Evolutionary conservation across 352 stramenopile genomes (phyloP), one percentile per base, ranked within the genome.

Genomic region (Phytopythium mirpurense): DNA sequence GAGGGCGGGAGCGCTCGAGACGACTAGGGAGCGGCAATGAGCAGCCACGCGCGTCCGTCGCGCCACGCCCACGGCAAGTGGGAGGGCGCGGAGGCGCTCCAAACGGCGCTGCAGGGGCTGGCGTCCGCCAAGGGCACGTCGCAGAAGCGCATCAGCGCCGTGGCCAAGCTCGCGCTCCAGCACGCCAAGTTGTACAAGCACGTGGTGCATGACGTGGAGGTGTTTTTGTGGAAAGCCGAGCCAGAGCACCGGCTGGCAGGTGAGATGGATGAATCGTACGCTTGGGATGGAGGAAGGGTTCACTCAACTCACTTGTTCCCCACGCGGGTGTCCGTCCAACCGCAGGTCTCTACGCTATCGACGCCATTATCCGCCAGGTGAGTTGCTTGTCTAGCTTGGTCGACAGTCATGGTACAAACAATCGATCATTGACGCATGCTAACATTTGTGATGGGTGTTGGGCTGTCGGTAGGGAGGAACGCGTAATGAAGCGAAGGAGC

Each of bases 131-230:
- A 94, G 57, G 83, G 83, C 50, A 79, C 82, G n/a, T 94, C 83
- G 1, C 79, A 83, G 27, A 92, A 71, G 46, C 77, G 79, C 48
- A 77, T 94, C 49, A 81, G 83, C 50, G 67, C 70, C 1, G 81
- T 92, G 21, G 79, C 79, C 26, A 87, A 62, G 59, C 58, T 83
- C 42, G 82, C 82, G 48, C 70, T 82, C 32, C 75, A 89, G 48
- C 86, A 83, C 51, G 63, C 74, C 52, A 92, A 92, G 81, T 81
- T 84, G 54, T 94, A 94, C 63, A 94, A 94, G 58, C 81, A 86
- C 51, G 83, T 94, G 41, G 83, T 94, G 53, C 81, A 94, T 34
- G 83, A 91, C 35, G 79, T 94, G 9, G 83, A 94, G 67, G 64
- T 83, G 31, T 89, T 92, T 63, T 37, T 94, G 41, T 94, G 83